phyloP scores from a whole-genome alignment of 192 early-diverging fungal genomes.

The Umbelopsis sp. region DNA sequence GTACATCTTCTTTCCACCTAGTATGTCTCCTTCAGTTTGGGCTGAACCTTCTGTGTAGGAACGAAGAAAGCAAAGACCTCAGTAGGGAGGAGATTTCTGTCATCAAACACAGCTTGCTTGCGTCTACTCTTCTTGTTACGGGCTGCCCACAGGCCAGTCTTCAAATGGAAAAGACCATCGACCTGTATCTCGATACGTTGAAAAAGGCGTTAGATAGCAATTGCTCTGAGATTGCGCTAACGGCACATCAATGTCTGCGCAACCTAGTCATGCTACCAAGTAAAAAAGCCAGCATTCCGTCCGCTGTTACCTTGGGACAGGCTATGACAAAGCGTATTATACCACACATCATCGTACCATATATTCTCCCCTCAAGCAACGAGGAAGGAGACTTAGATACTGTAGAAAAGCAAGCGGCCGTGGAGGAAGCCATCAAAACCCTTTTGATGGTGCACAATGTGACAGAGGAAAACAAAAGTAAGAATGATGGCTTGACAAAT shows the following conservation, averaged over 20 bases:
- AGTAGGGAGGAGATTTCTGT: conserved; percentile 12
- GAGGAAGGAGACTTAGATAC: conserved; percentile 20
- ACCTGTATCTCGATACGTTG: conserved; percentile 23
- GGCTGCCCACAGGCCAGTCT: conserved; percentile 39
- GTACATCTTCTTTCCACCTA: not conserved
- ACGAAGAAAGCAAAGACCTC: not conserved
- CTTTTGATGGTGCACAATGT: conserved; percentile 44
- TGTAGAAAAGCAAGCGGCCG: conserved; percentile 27
- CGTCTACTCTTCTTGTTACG: conserved; percentile 33
- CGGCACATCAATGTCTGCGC: conserved; percentile 44
- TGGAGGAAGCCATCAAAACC: conserved; percentile 55
- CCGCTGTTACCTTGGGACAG: conserved; percentile 30
- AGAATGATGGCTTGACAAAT: not conserved
- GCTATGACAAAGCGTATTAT: conserved; percentile 32
- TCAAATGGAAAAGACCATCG: conserved; percentile 6
- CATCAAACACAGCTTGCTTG: conserved; percentile 33
- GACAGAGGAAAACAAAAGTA: conserved; percentile 46
- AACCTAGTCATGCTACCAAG: conserved; percentile 40
- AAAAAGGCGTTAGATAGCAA: conserved; percentile 20
- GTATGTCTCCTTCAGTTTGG: not conserved
- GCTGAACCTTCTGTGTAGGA: not conserved
- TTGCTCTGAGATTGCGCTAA: conserved; percentile 28
- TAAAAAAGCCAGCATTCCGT: conserved; percentile 22
- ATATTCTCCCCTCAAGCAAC: conserved; percentile 26
- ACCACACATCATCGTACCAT: conserved; percentile 32